Base-by-base conservation (phyloP, 306 rosid genomes). In the Dryas drummondii region DNA sequence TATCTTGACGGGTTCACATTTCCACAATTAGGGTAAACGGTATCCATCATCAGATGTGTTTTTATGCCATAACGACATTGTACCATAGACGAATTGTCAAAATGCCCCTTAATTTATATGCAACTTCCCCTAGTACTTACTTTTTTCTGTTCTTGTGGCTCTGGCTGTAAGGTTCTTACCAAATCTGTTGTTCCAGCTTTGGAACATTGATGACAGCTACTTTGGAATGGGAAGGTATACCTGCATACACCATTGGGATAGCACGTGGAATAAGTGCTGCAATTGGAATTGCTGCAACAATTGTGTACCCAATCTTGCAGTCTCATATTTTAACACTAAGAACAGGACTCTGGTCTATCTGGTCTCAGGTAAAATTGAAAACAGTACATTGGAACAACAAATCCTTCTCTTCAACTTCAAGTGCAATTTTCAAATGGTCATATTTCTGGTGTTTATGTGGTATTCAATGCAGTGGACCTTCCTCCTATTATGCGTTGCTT, bases 181-280 rank as follows among this genome's bases (percentile, higher is more conserved):
- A n/a, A 46, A 58, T 78, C 76, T 65, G 32, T 11, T 52, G 49
- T 52, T 67, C 46, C 87, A 94, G 96, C 84, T 94, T 91, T 81
- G 97, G 97, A 74, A 90, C 96, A 56, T 79, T 94, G 82, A 94
- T 94, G 98, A 90, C 97, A 65, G 98, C 98, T 7, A 70, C 88
- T 62, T 81, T 94, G 71, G 88, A 94, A 84, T 91, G 96, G 98
- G 78, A 88, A 82, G 96, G 98, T 8, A 87, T 91, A 74, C 92
- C 96, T 44, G 91, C 91, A 60, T 92, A 81, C 77, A 77, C 87
- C 45, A 94, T 90, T 45, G 93, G 97, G 68, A 82, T 90, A 26
- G 96, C 80, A 4, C 84, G 96, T 53, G 98, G 97, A 86, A 75
- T 84, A 52, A 88, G 93, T 15, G 93, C 93, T 22, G 55, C 79